phyloP scores from a whole-genome alignment of 148 eudicot species.

The Rhododendron williamsianum region DNA sequence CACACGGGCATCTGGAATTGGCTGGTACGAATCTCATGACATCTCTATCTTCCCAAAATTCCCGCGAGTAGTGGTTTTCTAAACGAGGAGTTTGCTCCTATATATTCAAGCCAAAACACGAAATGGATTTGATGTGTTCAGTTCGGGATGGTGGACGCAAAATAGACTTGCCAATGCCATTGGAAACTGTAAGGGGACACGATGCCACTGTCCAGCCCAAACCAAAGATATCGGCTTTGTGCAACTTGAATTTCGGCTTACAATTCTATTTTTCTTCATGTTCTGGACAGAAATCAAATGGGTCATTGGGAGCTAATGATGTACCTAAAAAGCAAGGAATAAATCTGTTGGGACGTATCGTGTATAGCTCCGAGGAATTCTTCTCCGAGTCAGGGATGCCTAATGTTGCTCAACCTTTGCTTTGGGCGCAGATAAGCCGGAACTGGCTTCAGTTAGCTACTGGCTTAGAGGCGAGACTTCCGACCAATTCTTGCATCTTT shows the following conservation, averaged over 20 bases:
- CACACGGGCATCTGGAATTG: slow-evolving; percentile 1
- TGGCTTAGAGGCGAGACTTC: slow-evolving; percentile 7
- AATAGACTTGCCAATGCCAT: too few species aligned
- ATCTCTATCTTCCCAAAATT: not conserved
- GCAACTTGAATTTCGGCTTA: not conserved
- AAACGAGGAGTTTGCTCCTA: not conserved
- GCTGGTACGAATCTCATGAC: not conserved
- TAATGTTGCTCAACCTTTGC: slow-evolving; percentile 5
- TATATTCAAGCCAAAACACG: not conserved
- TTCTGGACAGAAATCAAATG: slow-evolving; percentile 17
- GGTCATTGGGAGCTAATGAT: slow-evolving; percentile 5
- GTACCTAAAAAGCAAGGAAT: slow-evolving; percentile 3
- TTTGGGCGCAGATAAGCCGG: slow-evolving; percentile 10
- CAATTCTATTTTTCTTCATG: not conserved
- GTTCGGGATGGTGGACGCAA: too few species aligned
- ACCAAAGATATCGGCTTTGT: not conserved
- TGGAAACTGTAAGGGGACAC: too few species aligned
- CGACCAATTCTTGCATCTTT: not conserved
- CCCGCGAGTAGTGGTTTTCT: not conserved
- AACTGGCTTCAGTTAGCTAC: slow-evolving; percentile 19
- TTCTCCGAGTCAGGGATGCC: slow-evolving; percentile 12
- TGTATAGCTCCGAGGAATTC: slow-evolving; percentile 13
- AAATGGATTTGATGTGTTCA: too few species aligned
- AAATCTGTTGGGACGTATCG: slow-evolving; percentile 16
- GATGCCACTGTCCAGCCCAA: not conserved